These are phyloP conservation scores for Sporothrix euskadiensis DNA, from an alignment of 2,329 filamentous ascomycete genomes.

Conservation along the genomic window DNA sequence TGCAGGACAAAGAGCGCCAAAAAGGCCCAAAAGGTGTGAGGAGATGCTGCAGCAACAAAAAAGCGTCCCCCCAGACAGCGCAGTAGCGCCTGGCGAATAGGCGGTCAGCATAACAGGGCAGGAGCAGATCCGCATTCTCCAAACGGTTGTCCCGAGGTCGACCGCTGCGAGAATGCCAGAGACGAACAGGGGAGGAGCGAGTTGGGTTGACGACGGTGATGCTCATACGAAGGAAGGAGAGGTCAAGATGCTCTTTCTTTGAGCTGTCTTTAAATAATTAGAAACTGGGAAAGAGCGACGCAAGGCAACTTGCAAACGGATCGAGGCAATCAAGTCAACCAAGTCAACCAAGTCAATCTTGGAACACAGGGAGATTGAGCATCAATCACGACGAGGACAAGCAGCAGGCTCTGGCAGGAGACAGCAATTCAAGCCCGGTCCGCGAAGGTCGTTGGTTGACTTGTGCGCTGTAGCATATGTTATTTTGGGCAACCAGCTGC, in stretches of 20 bases:
- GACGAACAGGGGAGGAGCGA: constrained; percentile 2
- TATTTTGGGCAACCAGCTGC: not conserved
- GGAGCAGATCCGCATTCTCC: constrained; percentile 15
- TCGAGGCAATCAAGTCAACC: not conserved
- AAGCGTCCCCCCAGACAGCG: not conserved
- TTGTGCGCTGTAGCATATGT: constrained; percentile 1
- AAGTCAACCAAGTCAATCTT: not conserved
- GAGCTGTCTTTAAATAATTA: not conserved
- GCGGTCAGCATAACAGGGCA: constrained; percentile 1
- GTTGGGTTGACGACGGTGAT: not conserved
- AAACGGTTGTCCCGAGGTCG: constrained; percentile 18
- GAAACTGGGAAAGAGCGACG: not conserved
- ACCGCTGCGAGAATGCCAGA: constrained; percentile 21
- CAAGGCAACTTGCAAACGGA: not conserved
- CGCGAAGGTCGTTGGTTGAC: not conserved
- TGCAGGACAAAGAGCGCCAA: constrained; percentile 14
- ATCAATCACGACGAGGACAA: not conserved
- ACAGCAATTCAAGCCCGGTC: constrained; percentile 6
- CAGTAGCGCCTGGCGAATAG: constrained; percentile 17
- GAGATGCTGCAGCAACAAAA: constrained; percentile 7
- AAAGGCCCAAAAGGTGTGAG: not conserved
- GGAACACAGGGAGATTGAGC: not conserved
- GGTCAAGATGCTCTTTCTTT: not conserved
- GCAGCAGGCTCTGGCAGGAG: not conserved
- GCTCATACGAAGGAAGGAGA: not conserved